Base-by-base conservation (phyloP, 2,329 filamentous ascomycete species). In the Fusarium coffeatum region DNA sequence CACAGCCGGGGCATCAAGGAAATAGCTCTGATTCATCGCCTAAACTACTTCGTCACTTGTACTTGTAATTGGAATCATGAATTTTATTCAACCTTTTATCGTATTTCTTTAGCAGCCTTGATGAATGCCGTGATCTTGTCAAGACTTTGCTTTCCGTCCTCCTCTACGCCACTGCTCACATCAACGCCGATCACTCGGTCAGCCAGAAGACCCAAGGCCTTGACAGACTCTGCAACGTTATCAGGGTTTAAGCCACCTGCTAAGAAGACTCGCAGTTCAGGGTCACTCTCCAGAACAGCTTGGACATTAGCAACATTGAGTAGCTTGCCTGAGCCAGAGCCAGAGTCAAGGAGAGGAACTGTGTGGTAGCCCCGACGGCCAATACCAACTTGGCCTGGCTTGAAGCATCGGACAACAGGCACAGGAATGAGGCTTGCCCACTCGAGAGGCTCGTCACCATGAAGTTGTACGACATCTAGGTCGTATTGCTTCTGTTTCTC, bases 161-260 rank as follows among this genome's bases (percentile, higher is more conserved):
- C 90, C 81, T 98, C 96, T 4, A 99, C 94, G 1, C 97, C 97
- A 76, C 93, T 97, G 79, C 94, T 97, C 22, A 97, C 93, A 83
- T 99, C 96, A 6, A 99, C 92, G 3, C 91, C 94, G 34, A 94
- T 83, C 15, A 98, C 88, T 64, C 90, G 88, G 12, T 84, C 84
- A 27, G 84, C 83, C 12, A 88, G 78, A 9, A 86, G 83, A 1
- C 89, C 91, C 18, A 95, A 82, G 16, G 86, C 85, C 23, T 84
- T 82, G 20, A 99, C 82, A 10, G 88, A 86, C 8, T 88, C 83
- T 2, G 83, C 83, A 8, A 99, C 92, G 76, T 98, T 99, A 5
- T 90, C 88, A 2, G 93, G 89, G 64, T 89, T 89, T 58, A 99
- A 78, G 0, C 96, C 97, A 15, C 96, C 96, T 11, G 97, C 97